Percentiles rank a stretch among this genome's conserved stretches.
These are phyloP conservation scores for Trametes villosa DNA, from an alignment of 768 basidiomycete species.

Conservation along the genomic window DNA sequence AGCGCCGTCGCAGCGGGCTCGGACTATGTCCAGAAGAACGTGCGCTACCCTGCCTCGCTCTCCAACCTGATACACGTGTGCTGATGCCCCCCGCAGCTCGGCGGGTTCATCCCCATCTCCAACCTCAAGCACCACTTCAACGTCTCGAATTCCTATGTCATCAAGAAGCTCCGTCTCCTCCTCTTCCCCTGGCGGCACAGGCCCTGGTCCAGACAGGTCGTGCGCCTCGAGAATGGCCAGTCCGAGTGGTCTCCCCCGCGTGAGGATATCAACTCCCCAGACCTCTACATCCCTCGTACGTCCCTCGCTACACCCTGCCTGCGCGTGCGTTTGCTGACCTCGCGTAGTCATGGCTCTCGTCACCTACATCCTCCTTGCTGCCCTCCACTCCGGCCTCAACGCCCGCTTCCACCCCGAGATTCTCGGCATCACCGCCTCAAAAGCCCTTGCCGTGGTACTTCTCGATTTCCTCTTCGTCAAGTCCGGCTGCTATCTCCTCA, in stretches of 20 bases:
- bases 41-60: slow-evolving; percentile 35
- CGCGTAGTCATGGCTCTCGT: slow-evolving; percentile 90
- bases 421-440: slow-evolving; percentile 84
- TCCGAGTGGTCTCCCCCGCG: slow-evolving; percentile 87
- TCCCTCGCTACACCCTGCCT: slow-evolving; percentile 5
- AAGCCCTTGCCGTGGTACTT: slow-evolving; percentile 81
- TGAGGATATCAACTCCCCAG: slow-evolving; percentile 94
- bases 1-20: slow-evolving; percentile 93
- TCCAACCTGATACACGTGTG: too few species aligned
- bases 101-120: slow-evolving; percentile 73
- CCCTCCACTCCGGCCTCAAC: slow-evolving; percentile 81
- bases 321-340: not conserved
- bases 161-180: slow-evolving; percentile 82
- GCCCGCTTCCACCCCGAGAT: slow-evolving; percentile 87
- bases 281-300: slow-evolving; percentile 93
- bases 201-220: slow-evolving; percentile 78
- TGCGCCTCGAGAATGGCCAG: slow-evolving; percentile 63
- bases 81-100: slow-evolving; percentile 59
- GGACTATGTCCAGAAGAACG: slow-evolving; percentile 94
- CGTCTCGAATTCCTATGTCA: slow-evolving; percentile 95
- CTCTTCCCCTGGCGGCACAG: slow-evolving; percentile 96
- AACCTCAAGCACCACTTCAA: slow-evolving; percentile 92
- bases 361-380: slow-evolving; percentile 91
- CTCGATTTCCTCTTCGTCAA: slow-evolving; percentile 91
- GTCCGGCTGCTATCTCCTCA: slow-evolving; percentile 91